Base-by-base conservation (phyloP, 768 basidiomycete genomes). In the Mycena alexandri region DNA sequence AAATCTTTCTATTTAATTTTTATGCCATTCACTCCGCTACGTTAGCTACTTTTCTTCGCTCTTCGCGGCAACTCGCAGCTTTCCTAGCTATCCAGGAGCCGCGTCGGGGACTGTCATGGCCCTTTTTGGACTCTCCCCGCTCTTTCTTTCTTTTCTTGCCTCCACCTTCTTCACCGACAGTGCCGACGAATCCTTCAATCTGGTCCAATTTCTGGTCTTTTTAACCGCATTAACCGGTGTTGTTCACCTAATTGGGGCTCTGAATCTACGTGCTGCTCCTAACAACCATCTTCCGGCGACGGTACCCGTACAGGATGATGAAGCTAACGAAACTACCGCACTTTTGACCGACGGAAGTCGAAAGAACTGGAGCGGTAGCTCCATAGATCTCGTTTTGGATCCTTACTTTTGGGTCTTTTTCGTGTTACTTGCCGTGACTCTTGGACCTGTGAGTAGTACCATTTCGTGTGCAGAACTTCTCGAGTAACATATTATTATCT, bases 61-160 rank as follows among this genome's bases (percentile, higher is more conserved):
- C 16, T 94, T 95, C 75, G 84, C 91, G 12, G 92, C 93, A 0
- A 90, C 92, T 4, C 89, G 87, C 77, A 82, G 80, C 47, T 94
- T 94, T 67, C 89, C 91, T 9, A 74, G 80, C 6, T 86, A 90
- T 69, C 85, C 87, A 50, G 92, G 92, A 21, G 76, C 89, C 25
- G 87, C 91, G 13, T 84, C 90, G 1, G 93, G 92, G 5, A 78
- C 81, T 12, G 90, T 85, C 73, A 89, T 89, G 83, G 87, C 92
- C 3, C 78, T 93, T 24, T 94, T 93, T 73, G 92, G 93, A n/a
- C 83, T 94, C 38, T 95, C 93, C 0, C 93, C 93, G 0, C 80
- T 94, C 22, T 87, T 92, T 70, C 83, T 94, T 9, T 90, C 93
- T 22, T 64, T 85, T 24, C 66, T 93, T 42, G 92, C 91, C 5